Conservation (phyloP, 768 basidiomycete species). For the Boletus eberwhitei region DNA sequence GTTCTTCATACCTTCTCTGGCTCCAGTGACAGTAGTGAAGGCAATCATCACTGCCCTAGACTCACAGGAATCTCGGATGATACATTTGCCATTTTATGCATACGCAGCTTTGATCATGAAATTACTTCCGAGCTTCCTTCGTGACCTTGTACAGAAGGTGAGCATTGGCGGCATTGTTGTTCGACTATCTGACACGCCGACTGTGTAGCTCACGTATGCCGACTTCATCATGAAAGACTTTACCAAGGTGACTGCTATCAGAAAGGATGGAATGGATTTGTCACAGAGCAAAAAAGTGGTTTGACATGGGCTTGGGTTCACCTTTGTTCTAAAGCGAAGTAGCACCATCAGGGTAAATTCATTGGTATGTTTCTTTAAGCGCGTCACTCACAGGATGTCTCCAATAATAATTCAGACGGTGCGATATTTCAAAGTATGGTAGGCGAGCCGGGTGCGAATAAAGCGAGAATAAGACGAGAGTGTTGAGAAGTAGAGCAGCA, state of each 20-base stretch:
- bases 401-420: neutral
- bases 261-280: slow-evolving; percentile 48
- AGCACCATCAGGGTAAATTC: neutral
- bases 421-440: neutral
- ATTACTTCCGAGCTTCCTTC: slow-evolving; percentile 65
- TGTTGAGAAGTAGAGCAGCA: neutral
- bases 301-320: slow-evolving; percentile 1
- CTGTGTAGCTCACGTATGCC: slow-evolving; percentile 55
- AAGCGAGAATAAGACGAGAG: neutral
- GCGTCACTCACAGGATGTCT: neutral
- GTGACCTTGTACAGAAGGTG: slow-evolving; percentile 79
- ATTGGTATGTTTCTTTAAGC: neutral
- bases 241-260: slow-evolving; percentile 57
- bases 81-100: slow-evolving; percentile 71
- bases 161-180: slow-evolving; percentile 9
- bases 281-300: slow-evolving; percentile 8
- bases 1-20: slow-evolving; percentile 76
- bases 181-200: slow-evolving; percentile 7
- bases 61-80: slow-evolving; percentile 67
- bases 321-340: neutral
- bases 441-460: neutral
- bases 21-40: slow-evolving; percentile 75
- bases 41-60: slow-evolving; percentile 79
- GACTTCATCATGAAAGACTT: slow-evolving; percentile 72
- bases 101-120: slow-evolving; percentile 55